Evolutionary conservation across 2,329 filamentous ascomycete genomes (phyloP), one percentile per base, ranked within the genome.

Genomic region (Rutstroemia sp.): DNA sequence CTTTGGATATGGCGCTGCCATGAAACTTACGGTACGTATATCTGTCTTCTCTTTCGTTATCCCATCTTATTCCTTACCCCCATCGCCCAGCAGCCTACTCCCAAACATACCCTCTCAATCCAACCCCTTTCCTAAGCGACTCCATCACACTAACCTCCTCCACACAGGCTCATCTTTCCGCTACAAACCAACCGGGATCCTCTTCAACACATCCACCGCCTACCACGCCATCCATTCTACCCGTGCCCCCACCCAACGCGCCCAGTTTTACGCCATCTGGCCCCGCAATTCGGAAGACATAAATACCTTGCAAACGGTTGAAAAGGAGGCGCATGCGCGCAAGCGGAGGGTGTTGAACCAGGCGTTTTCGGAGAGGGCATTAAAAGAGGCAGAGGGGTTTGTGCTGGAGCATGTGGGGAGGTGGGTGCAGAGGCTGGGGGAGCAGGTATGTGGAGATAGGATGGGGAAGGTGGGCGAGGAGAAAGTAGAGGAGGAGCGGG

Each of bases 11-110:
- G 56, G 39, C 44, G 59, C n/a, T 67, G 63, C 41, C 70, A 72
- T 57, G 27, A 67, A 45, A 69, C 63, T 64, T 71, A 71, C 53
- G 69, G 69, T 38, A 37, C 82, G 80, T 8, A 41, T 14, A 30
- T 41, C 9, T 41, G 14, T 41, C 9, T 16, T 8, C 9, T 45
- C 10, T 21, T 19, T 8, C 5, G 12, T 19, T 45, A 45, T 9
- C n/a, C 19, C 42, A 12, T 19, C 12, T 25, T 23, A 4, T 23
- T 23, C 23, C 23, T 23, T 23, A 4, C 23, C 23, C 23, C 23
- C 23, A 23, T 23, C 23, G 23, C 3, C 23, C 23, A 23, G 23
- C 23, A 4, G 23, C 23, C 23, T 5, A 23, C 4, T 5, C n/a
- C n/a, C n/a, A n/a, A 23, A 5, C 23, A 4, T 23, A 23, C 23